Base-by-base conservation (phyloP, 305 asterid species). In the Salvia sclarea region DNA sequence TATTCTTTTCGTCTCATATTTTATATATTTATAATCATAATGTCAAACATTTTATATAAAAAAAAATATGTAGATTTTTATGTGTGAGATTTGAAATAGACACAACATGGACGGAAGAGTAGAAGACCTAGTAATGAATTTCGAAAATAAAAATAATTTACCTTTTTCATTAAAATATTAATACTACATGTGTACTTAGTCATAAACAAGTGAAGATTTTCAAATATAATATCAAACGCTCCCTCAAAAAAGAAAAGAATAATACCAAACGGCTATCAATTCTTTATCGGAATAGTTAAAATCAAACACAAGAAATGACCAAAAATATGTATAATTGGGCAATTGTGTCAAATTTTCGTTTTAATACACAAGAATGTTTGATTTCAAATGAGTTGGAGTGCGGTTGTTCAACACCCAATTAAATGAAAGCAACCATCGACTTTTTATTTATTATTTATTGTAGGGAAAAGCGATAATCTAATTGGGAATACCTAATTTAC, bases 401-500 rank as follows among this genome's bases (percentile, higher is more conserved):
- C 8, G 59, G 72, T 69, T 55, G 75, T 20, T 75, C 64, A 63
- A 75, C 75, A 18, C 71, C 71, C 68, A 64, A 55, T 57, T 47
- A 47, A n/a, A 13, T 18, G 53, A 25, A 25, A 4, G 30, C 4
- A 4, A 4, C 4, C 30, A 25, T 2, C 4, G 30, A 25, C 2
- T 25, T 4, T 4, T 25, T 25, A 25, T 4, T 25, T 25, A 25
- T 4, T 25, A 25, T 25, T 25, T 25, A 4, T 25, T 4, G 47
- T 45, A 47, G 10, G 9, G 14, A 45, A 69, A 65, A 63, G 58
- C 38, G 58, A 75, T 45, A 3, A 54, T 16, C 11, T n/a, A 40
- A 54, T 8, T 1, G 2, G 13, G 5, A 72, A 35, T 65, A 22
- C 61, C 57, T 16, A 65, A 16, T 35, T 37, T 47, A 14, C 60